Percentiles rank a stretch among this genome's conserved stretches.
These are phyloP conservation scores for Tetracladium setigerum DNA, from an alignment of 495 filamentous ascomycete genomes.

Conservation along the genomic window DNA sequence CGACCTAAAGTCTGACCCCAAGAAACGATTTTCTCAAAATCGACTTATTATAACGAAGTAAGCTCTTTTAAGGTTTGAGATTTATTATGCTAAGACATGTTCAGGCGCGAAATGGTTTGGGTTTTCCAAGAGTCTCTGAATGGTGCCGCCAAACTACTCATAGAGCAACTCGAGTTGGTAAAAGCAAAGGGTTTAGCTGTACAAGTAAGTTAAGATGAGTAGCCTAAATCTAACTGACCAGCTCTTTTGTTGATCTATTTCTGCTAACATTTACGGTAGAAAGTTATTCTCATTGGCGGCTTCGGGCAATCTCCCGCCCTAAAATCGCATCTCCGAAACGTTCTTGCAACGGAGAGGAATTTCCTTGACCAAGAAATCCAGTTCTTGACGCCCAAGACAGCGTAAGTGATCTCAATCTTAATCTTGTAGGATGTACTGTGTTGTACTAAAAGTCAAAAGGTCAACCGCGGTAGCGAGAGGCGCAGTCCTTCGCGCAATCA, in stretches of 20 bases:
- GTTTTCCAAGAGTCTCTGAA: conserved; percentile 3
- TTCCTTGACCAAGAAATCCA: conserved; percentile 5
- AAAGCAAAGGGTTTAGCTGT: conserved; percentile 2
- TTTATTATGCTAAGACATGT: background rate
- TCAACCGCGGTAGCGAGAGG: conserved; percentile 22
- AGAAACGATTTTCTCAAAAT: conserved; percentile 2
- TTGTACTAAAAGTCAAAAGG: conserved; percentile 11
- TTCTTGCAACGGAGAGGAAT: conserved; percentile 3
- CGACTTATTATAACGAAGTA: conserved; percentile 1
- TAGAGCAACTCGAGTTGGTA: conserved; percentile 2
- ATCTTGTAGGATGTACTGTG: no score
- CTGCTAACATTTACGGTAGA: conserved; percentile 10
- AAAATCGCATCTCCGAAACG: conserved; percentile 8
- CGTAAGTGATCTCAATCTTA: conserved; percentile 6
- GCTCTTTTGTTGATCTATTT: background rate
- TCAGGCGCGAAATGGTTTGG: conserved; percentile 2
- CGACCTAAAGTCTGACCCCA: conserved; percentile 1
- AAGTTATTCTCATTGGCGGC: conserved; percentile 27
- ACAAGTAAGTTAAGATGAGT: conserved; percentile 4
- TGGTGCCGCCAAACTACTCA: background rate
- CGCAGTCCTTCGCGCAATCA: conserved; percentile 22
- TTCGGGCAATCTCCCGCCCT: conserved; percentile 23
- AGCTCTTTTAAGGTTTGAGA: background rate
- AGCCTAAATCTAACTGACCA: background rate
- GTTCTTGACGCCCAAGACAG: conserved; percentile 3